Evolutionary conservation across 441 rosid genomes (phyloP), one percentile per base, ranked within the genome.

Genomic region (Populus trichocarpa): DNA sequence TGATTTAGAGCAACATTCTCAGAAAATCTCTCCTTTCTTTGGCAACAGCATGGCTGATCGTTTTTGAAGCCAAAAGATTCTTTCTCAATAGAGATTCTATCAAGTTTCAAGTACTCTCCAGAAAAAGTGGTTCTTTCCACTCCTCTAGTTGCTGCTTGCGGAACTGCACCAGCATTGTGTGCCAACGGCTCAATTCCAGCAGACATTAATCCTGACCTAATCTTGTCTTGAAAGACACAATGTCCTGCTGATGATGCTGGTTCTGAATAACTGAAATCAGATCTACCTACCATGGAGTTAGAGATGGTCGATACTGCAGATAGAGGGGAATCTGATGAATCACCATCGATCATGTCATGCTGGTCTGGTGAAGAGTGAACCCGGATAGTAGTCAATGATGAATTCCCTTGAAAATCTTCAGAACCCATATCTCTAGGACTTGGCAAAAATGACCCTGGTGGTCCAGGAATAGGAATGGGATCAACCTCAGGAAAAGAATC

Each of bases 381-480:
- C 59, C 87, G 91, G 83, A 92, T 89, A 64, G 94, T 86, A 71
- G 92, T 92, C 69, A 89, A 82, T 35, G 97, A 93, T 30, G 95
- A 89, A 85, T 89, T 93, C 69, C 97, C 97, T 83, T 84, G 97
- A 85, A 89, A 88, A 74, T 93, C 99, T 70, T 88, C 87, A 1
- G 92, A 91, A 70, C 93, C 88, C 90, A 90, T 85, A 77, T 88
- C 96, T 81, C 98, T 85, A 70, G 97, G 99, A 86, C 99, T 96
- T 0, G 94, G 97, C 82, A 96, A 84, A 85, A 93, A 96, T 26
- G 99, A 96, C 3, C 97, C 99, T 0, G 99, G 99, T 38, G 99
- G 99, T 74, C 99, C 97, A 5, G 99, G 99, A 78, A 96, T 96
- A 59, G 95, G 97, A 79, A 96, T 96, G 13, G 96, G 92, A 85